Base-by-base conservation (phyloP, 1,284 basidiomycete species). In the Trichosporon inkin region DNA sequence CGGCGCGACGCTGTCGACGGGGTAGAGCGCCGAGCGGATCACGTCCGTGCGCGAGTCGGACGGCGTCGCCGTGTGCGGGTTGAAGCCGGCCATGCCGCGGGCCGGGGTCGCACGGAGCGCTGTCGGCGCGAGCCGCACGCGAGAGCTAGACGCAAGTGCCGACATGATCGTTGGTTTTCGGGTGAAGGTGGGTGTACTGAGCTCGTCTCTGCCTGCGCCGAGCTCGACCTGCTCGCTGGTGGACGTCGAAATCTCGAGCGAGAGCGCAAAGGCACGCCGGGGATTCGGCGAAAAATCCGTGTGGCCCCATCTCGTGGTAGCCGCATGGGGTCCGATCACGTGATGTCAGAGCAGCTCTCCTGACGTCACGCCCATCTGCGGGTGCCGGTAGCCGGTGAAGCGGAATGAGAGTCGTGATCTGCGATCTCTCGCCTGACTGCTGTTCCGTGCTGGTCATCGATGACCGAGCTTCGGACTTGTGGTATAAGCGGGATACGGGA, bases 21-120 rank as follows among this genome's bases (percentile, higher is more conserved):
- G 91, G 77, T 92, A 93, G 60, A 93, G 84, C 40, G 84, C 82
- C 66, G 86, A 84, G 62, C 88, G 87, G 67, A 94, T 85, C 65
- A 84, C 82, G 58, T 90, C 86, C 68, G 84, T 83, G 66, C 85
- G 83, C 14, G 84, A 83, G 75, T 91, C 90, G 57, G 67, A 64
- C 1, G 68, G 59, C 14, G 56, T 37, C 6, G 59, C 57, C 20
- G 58, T 49, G 57, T 66, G 59, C 20, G 62, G 61, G 58, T 62
- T 65, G 28, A 34, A n/a, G 17, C 24, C 34, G 34, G 55, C 38
- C 28, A 52, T 22, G 47, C 36, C 55, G 20, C 58, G 58, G 11
- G 37, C 20, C 6, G 53, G 22, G 13, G n/a, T n/a, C n/a, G n/a
- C n/a, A n/a, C 49, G 47, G 8, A 53, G 39, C 14, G 36, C 7